Evolutionary conservation across 1,284 basidiomycete species (phyloP).

Genomic region (Athelia sp.): DNA sequence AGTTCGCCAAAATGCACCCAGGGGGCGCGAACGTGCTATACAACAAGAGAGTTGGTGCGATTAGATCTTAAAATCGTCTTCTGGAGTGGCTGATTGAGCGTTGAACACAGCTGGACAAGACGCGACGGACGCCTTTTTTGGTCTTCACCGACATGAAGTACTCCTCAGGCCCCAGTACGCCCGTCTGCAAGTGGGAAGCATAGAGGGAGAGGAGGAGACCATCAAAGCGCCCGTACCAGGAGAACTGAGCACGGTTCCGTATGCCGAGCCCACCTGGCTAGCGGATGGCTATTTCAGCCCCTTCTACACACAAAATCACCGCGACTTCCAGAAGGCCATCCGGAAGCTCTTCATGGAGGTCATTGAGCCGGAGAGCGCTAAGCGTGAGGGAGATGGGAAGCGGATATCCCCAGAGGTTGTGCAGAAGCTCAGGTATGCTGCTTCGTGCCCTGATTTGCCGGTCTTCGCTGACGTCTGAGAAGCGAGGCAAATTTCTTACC

Average conservation of each 20-base stretch:
- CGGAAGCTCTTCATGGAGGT: slow-evolving; percentile 63
- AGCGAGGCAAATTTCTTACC: slow-evolving; percentile 77
- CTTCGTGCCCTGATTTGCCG: neutral
- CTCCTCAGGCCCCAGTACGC: slow-evolving; percentile 78
- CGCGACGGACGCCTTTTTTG: slow-evolving; percentile 86
- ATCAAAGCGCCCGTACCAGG: slow-evolving; percentile 62
- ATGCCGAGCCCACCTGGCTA: slow-evolving; percentile 89
- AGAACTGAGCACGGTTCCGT: slow-evolving; percentile 75
- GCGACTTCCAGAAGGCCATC: slow-evolving; percentile 60
- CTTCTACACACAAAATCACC: slow-evolving; percentile 77
- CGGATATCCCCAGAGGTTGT: slow-evolving; percentile 70
- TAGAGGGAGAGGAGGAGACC: slow-evolving; percentile 63
- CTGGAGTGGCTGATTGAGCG: no score
- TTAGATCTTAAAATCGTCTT: neutral
- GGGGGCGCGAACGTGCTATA: slow-evolving; percentile 59
- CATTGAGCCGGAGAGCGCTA: slow-evolving; percentile 57
- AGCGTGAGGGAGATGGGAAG: slow-evolving; percentile 79
- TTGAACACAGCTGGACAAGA: slow-evolving; percentile 44
- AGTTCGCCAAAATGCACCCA: slow-evolving; percentile 62
- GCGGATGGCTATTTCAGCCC: slow-evolving; percentile 75
- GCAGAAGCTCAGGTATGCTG: slow-evolving; percentile 65
- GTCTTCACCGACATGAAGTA: slow-evolving; percentile 87
- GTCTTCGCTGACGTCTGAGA: neutral
- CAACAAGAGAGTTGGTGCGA: slow-evolving; percentile 33
- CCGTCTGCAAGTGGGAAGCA: slow-evolving; percentile 75